Evolutionary conservation across 495 filamentous ascomycete species (phyloP), one percentile per base, ranked within the genome.

Genomic region (Parathielavia appendiculata): DNA sequence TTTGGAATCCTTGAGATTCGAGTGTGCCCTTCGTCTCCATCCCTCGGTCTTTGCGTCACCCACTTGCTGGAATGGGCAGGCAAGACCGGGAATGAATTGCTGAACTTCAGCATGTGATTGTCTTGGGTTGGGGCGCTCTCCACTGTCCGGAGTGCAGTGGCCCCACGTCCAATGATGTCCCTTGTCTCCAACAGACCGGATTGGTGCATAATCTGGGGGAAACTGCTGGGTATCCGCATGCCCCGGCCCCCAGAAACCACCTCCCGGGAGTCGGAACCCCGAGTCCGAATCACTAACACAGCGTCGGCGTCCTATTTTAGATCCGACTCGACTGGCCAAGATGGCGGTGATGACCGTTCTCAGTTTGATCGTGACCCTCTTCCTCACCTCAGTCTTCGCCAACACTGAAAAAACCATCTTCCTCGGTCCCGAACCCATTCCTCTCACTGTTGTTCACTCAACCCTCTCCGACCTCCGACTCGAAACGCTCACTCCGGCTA

Each of bases 351-450:
- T 59, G 12, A 9, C 54, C 9, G 17, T 53, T 11, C 17, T 53
- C 9, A n/a, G 46, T 8, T 12, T 44, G 12, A 16, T 55, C 7
- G 9, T 44, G 12, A 16, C 52, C 7, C 40, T 60, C 22, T 40
- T 68, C n/a, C 19, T 53, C 35, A 38, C 44, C 10, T 5, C 36
- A 1, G 59, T 51, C 7, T 40, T 57, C 43, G 89, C 83, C 67
- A 97, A 98, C 69, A 86, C 87, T 59, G 93, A 98, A 71, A 98
- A 98, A 71, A 79, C 80, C 63, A 90, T 98, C 65, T 97, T 98
- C 75, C 70, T 87, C 43, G 91, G 79, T 22, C 93, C 93, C 20
- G 61, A 71, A 16, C 59, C 73, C 11, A 61, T 79, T 63, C 67
- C 73, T 35, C 65, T 89, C 34, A 80, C 85, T 10, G 69, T 77